A percentile compares a stretch with the other conserved stretches of the same genome.
Evolutionary conservation across 75 land plant genomes (phyloP).

Genomic region (Cryptomeria japonica): DNA sequence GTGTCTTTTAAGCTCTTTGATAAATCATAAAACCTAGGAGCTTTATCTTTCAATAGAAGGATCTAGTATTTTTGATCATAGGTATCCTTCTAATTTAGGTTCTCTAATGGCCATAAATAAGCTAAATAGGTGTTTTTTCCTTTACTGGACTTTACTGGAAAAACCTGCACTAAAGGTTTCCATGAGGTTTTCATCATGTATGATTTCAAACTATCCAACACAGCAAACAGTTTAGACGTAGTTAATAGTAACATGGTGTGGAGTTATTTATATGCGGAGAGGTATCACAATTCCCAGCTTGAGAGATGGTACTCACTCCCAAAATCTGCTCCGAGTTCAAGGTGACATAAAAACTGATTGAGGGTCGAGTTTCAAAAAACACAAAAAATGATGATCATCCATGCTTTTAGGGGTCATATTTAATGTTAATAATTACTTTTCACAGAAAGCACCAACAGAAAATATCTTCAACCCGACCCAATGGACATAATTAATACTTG

Average conservation of each 20-base stretch:
- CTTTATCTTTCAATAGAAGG: too few relatives aligned
- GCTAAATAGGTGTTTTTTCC: neutral
- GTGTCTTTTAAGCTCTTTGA: too few relatives aligned
- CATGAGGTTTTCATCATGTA: too few relatives aligned
- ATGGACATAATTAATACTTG: neutral
- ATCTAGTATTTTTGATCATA: neutral
- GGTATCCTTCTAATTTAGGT: neutral
- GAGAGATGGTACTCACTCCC: neutral
- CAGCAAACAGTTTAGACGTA: too few relatives aligned
- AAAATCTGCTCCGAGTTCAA: neutral
- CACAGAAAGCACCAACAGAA: neutral
- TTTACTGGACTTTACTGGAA: neutral
- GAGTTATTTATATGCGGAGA: too few relatives aligned
- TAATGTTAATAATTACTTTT: neutral
- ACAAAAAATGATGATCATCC: neutral
- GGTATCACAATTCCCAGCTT: too few relatives aligned
- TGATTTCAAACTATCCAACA: too few relatives aligned
- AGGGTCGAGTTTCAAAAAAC: neutral
- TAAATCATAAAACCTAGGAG: too few relatives aligned
- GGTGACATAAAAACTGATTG: neutral
- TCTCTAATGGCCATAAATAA: neutral
- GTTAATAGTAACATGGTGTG: too few relatives aligned
- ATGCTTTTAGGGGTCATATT: neutral
- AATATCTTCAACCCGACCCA: neutral
- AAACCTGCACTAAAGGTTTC: too few relatives aligned